Evolutionary conservation across 140 eudicot species (phyloP).

Genomic region (Ambrosia hybrid): DNA sequence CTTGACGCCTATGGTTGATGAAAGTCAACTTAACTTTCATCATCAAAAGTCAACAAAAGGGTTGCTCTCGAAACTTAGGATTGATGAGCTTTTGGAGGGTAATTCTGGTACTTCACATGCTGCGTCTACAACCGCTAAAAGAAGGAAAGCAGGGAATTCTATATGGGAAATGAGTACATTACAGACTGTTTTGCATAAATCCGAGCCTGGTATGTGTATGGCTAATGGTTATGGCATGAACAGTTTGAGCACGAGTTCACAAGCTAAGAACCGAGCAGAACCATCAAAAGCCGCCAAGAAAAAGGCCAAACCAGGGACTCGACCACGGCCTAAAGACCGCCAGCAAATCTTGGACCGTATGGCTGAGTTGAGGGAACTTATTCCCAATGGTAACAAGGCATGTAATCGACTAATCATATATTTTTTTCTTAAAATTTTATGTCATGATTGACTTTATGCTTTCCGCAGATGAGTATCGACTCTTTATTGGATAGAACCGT

Average conservation of each 20-base stretch:
- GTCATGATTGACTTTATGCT: slow-evolving; percentile 17
- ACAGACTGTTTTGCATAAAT: too few species aligned
- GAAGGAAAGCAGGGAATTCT: too few species aligned
- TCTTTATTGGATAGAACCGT: slow-evolving; percentile 82
- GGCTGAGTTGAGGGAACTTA: slow-evolving; percentile 72
- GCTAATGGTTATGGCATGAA: too few species aligned
- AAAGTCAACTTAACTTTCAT: slow-evolving; percentile 25
- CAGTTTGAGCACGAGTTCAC: too few species aligned
- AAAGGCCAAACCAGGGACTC: slow-evolving; percentile 77
- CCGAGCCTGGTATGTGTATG: too few species aligned
- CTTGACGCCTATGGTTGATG: slow-evolving; percentile 31
- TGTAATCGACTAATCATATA: neutral
- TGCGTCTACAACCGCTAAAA: slow-evolving; percentile 31
- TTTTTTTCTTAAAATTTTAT: neutral
- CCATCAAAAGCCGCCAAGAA: slow-evolving; percentile 55
- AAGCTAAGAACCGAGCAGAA: slow-evolving; percentile 34
- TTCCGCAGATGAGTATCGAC: slow-evolving; percentile 82
- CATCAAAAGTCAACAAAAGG: slow-evolving; percentile 42
- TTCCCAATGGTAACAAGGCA: slow-evolving; percentile 88
- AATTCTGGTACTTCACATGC: slow-evolving; percentile 45
- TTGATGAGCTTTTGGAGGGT: slow-evolving; percentile 58
- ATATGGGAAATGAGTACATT: too few species aligned
- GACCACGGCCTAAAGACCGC: slow-evolving; percentile 87
- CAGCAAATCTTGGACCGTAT: slow-evolving; percentile 79
- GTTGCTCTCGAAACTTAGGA: slow-evolving; percentile 78